Base-by-base conservation (phyloP, 2,329 filamentous ascomycete species). In the Diaporthe sp. region DNA sequence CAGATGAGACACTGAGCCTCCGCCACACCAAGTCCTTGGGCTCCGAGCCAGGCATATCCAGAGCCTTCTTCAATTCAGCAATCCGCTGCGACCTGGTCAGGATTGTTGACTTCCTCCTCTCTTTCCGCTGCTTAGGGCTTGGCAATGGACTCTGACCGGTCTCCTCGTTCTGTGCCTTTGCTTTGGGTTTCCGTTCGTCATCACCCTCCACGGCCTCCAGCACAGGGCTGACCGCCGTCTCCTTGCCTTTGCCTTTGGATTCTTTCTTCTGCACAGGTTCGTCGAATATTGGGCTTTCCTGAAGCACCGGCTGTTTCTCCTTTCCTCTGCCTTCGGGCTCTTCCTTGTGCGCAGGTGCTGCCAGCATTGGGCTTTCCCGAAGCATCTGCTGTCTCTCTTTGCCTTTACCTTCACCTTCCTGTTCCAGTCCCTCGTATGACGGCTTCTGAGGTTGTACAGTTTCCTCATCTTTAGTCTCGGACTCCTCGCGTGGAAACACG, bases 111-210 rank as follows among this genome's bases (percentile, higher is more conserved):
- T 42, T 79, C 78, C 22, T 74, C 60, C 6, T 70, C 53, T 60
- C 75, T 71, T 51, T 74, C 76, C 25, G 78, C 77, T 25, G 78
- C 76, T 34, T 77, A 75, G 4, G 78, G 77, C 39, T 79, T 19
- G 60, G 72, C 8, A 75, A 28, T 12, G 75, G 72, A 25, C 68
- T 72, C 22, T 55, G 65, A 22, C 10, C 31, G 1, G 34, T 55
- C 37, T 70, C 65, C 49, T 42, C 65, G 13, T 53, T 39, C 49
- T 70, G 49, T 31, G 34, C 9, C 13, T 70, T 55, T 37, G 31
- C n/a, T 8, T 42, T 42, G 34, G n/a, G n/a, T 34, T 42, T 55
- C 5, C 17, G n/a, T 17, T 34, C 42, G 4, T 37, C 28, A 39
- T 42, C 61, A 2, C 19, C 37, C 37, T 34, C 49, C 19, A 12